These are phyloP conservation scores for Candida vartiovaarae DNA, from an alignment of 805 yeast species.

Conservation along the genomic window DNA sequence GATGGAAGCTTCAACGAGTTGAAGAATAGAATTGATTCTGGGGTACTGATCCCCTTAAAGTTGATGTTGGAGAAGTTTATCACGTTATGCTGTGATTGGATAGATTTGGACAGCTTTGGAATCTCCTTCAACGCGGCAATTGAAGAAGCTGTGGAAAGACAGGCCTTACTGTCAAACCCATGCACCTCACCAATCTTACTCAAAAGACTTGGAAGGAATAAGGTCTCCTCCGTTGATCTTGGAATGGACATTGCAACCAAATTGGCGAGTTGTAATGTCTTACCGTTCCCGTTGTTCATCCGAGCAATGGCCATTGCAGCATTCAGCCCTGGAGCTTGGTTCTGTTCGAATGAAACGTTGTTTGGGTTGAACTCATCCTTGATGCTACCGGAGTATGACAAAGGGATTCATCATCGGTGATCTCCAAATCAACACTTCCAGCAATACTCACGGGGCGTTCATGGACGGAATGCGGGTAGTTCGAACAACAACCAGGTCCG, in stretches of 20 bases:
- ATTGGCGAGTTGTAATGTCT: constrained; percentile 42
- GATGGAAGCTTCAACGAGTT: constrained; percentile 38
- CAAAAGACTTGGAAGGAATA: constrained; percentile 64
- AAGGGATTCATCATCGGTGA: constrained; percentile 37
- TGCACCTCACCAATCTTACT: constrained; percentile 63
- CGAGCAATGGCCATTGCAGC: constrained; percentile 59
- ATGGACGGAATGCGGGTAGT: constrained; percentile 46
- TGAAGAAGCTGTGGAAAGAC: constrained; percentile 64
- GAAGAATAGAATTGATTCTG: constrained; percentile 42
- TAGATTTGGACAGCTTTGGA: constrained; percentile 20
- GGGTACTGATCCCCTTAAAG: constrained; percentile 29
- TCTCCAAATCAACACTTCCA: constrained; percentile 45
- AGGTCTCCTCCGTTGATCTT: constrained; percentile 69
- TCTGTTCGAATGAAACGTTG: constrained; percentile 48
- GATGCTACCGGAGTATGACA: constrained; percentile 15
- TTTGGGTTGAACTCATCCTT: constrained; percentile 17
- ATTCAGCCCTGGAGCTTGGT: constrained; percentile 71
- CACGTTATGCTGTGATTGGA: constrained; percentile 11
- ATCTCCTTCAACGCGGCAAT: constrained; percentile 60
- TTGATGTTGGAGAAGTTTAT: constrained; percentile 29
- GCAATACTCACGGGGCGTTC: constrained; percentile 60
- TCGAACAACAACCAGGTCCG: constrained; percentile 54
- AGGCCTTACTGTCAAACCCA: constrained; percentile 66
- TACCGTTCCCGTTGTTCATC: constrained; percentile 33
- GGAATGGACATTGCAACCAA: constrained; percentile 69